phyloP scores from a whole-genome alignment of 169 alveolate species.

The Cryptosporidium canis region DNA sequence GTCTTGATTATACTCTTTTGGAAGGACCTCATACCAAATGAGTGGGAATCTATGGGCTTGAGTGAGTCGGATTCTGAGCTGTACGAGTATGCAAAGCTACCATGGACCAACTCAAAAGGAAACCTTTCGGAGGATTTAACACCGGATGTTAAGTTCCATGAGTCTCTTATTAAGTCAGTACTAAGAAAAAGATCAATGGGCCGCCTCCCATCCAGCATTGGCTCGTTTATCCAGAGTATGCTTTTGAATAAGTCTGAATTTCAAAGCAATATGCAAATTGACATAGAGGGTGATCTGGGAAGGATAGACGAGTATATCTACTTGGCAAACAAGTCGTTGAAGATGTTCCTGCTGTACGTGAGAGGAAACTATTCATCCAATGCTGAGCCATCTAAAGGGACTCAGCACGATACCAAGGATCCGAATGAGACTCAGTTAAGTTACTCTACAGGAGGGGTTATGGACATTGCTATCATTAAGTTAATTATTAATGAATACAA shows the following conservation, averaged over 20 bases:
- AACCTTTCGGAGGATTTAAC: slow-evolving; percentile 47
- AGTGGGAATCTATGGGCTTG: background rate
- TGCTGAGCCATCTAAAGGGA: background rate
- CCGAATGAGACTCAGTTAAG: background rate
- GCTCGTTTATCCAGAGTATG: slow-evolving; percentile 11
- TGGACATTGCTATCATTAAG: slow-evolving; percentile 44
- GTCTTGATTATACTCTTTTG: slow-evolving; percentile 43
- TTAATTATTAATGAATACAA: slow-evolving; percentile 40
- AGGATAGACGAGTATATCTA: slow-evolving; percentile 23
- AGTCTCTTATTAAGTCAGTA: slow-evolving; percentile 24
- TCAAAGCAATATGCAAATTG: background rate
- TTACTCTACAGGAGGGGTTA: slow-evolving; percentile 39
- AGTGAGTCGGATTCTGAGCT: background rate
- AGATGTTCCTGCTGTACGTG: slow-evolving; percentile 19
- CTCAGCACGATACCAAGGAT: too few relatives aligned
- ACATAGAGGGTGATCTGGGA: slow-evolving; percentile 1
- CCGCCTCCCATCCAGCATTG: slow-evolving; percentile 8
- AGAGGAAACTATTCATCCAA: slow-evolving; percentile 8
- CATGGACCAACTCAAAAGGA: slow-evolving; percentile 46
- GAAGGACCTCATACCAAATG: slow-evolving; percentile 42
- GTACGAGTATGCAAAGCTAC: slow-evolving; percentile 54
- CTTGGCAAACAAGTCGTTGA: slow-evolving; percentile 23
- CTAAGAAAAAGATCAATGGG: background rate
- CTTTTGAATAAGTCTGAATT: background rate
- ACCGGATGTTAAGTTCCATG: slow-evolving; percentile 48